Conservation (phyloP, 495 filamentous ascomycete genomes). For the Monascus purpureus region DNA sequence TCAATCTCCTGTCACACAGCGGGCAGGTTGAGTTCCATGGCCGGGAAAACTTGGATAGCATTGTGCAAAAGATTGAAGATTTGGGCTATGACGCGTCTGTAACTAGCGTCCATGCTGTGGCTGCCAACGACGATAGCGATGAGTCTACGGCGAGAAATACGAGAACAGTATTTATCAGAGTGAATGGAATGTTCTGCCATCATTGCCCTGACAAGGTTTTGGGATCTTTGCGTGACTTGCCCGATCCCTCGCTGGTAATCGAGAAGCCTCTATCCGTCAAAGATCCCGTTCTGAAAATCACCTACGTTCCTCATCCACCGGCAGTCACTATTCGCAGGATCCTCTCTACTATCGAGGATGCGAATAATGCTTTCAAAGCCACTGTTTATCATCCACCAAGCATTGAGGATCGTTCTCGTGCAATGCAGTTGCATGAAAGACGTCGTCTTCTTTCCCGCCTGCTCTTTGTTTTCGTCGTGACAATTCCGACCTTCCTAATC, state of each 20-base stretch:
- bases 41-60: conserved; percentile 36
- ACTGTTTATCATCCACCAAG: conserved; percentile 68
- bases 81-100: conserved; percentile 63
- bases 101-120: conserved; percentile 17
- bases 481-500: conserved; percentile 79
- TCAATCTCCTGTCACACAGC: conserved; percentile 64
- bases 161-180: conserved; percentile 48
- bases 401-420: conserved; percentile 69
- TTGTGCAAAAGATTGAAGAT: conserved; percentile 63
- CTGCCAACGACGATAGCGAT: conserved; percentile 2
- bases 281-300: conserved; percentile 54
- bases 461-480: conserved; percentile 53
- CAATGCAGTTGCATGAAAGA: conserved; percentile 52
- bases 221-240: conserved; percentile 35
- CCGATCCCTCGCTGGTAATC: conserved; percentile 25
- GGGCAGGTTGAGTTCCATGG: conserved; percentile 49
- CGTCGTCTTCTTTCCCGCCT: conserved; percentile 48
- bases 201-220: conserved; percentile 60
- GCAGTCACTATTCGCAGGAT: conserved; percentile 66
- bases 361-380: conserved; percentile 48
- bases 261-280: conserved; percentile 34
- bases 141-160: conserved; percentile 10
- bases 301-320: conserved; percentile 55
- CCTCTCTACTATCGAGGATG: conserved; percentile 45
- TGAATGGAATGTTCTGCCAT: conserved; percentile 80